phyloP scores from a whole-genome alignment of 495 filamentous ascomycete species.

The Recurvomyces mirabilis region DNA sequence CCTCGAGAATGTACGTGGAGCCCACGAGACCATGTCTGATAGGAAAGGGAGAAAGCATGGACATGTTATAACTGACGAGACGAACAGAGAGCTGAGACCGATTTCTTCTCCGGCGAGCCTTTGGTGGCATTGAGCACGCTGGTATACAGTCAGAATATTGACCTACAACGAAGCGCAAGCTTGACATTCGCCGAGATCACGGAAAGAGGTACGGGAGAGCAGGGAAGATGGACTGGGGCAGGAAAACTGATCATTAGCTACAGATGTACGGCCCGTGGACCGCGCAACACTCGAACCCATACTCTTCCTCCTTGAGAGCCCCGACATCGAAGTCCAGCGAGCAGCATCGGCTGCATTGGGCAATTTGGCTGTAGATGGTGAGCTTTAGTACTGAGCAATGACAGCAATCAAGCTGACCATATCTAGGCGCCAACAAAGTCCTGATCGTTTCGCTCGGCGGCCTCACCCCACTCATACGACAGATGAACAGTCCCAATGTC shows the following conservation, averaged over 20 bases:
- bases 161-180: slow-evolving; percentile 92
- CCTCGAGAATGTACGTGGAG: slow-evolving; percentile 69
- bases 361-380: slow-evolving; percentile 95
- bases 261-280: slow-evolving; percentile 94
- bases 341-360: slow-evolving; percentile 93
- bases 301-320: slow-evolving; percentile 83
- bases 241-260: background rate
- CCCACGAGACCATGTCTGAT: background rate
- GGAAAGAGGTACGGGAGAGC: slow-evolving; percentile 63
- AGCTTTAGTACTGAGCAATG: slow-evolving; percentile 24
- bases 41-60: no score
- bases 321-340: slow-evolving; percentile 93
- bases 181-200: slow-evolving; percentile 99
- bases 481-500: slow-evolving; percentile 98
- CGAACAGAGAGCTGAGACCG: slow-evolving; percentile 78
- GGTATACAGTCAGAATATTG: slow-evolving; percentile 97
- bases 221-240: background rate
- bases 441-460: slow-evolving; percentile 87
- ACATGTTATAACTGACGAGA: no score
- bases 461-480: slow-evolving; percentile 80
- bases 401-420: slow-evolving; percentile 35
- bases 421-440: slow-evolving; percentile 90
- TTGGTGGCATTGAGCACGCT: slow-evolving; percentile 86
- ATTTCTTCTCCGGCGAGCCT: slow-evolving; percentile 98
- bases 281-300: slow-evolving; percentile 91